Base-by-base conservation (phyloP, 2,329 filamentous ascomycete genomes). In the Geosmithia putterillii region DNA sequence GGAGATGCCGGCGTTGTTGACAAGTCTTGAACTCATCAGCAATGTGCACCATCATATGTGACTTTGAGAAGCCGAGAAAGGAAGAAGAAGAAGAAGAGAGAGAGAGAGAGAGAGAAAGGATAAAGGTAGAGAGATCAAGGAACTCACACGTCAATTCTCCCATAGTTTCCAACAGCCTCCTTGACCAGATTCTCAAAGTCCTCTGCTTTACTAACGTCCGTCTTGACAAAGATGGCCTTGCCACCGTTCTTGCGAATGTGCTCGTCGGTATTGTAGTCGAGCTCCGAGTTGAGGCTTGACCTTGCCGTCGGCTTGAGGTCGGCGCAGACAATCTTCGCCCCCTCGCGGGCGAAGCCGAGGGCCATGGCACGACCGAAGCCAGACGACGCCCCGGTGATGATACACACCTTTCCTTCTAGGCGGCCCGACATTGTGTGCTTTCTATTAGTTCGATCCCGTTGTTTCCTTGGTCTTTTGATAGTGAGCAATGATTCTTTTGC, bases 61-160 rank as follows among this genome's bases (percentile, higher is more conserved):
- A 56, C 45, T 35, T 51, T 49, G 40, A 57, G 62, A 59, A 57
- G n/a, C n/a, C n/a, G n/a, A n/a, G n/a, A n/a, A n/a, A n/a, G n/a
- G 10, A 6, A 3, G 10, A 4, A 64, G 51, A 20, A 4, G 12
- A 20, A 14, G 28, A 12, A 32, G 28, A 32, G 28, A 12, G 15
- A 6, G 23, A 10, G 23, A 12, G 6, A 32, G 10, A 32, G 28
- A 32, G 28, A 14, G 28, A 6, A 14, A 21, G 37, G n/a, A 39
- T 18, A 17, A n/a, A n/a, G n/a, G n/a, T n/a, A n/a, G n/a, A n/a
- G n/a, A n/a, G n/a, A n/a, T n/a, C n/a, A n/a, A n/a, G n/a, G 32
- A 23, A 48, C 57, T 49, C 54, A 69, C 64, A 71, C 62, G 48
- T 70, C 65, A 5, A 70, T 42, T 32, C 64, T 48, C 2, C 66